Evolutionary conservation across 208 protist species (phyloP).

Genomic region (Wallacemonas sp.): DNA sequence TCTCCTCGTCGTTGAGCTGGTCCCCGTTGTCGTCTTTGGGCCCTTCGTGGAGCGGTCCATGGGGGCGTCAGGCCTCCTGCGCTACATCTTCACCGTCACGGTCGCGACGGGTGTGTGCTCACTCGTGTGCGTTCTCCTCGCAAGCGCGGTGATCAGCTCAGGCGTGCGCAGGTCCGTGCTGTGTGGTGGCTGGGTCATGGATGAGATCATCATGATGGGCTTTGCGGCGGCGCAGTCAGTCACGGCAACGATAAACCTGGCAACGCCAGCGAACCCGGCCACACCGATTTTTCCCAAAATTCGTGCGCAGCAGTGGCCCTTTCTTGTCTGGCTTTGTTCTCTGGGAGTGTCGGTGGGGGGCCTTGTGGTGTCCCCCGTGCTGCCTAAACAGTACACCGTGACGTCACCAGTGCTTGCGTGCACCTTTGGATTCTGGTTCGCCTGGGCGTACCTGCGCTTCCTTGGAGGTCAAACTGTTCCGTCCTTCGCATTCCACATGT

Average conservation of each 20-base stretch:
- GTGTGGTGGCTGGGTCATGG: slow-evolving; percentile 41
- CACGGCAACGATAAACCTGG: no score
- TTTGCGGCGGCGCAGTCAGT: no score
- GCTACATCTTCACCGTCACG: slow-evolving; percentile 2
- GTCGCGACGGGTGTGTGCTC: slow-evolving; percentile 4
- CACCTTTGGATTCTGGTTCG: slow-evolving; percentile 17
- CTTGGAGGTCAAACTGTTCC: slow-evolving; percentile 5
- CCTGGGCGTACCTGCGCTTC: slow-evolving; percentile 31
- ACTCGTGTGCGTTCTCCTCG: background rate
- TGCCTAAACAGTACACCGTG: background rate
- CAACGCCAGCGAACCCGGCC: no score
- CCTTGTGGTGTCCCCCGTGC: background rate
- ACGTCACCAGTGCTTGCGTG: background rate
- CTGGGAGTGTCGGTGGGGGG: background rate
- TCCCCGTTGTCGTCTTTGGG: no score
- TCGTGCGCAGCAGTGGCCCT: slow-evolving; percentile 11
- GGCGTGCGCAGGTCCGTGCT: no score
- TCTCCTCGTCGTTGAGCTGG: no score
- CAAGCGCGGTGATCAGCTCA: no score
- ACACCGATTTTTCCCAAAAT: background rate
- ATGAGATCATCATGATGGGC: slow-evolving; percentile 25
- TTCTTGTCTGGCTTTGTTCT: background rate
- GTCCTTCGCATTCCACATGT: slow-evolving; percentile 20
- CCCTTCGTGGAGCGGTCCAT: slow-evolving; percentile 2
- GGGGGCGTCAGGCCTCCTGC: background rate